Evolutionary conservation across 2,329 filamentous ascomycete genomes (phyloP).

Genomic region (Thielaviopsis punctulata): DNA sequence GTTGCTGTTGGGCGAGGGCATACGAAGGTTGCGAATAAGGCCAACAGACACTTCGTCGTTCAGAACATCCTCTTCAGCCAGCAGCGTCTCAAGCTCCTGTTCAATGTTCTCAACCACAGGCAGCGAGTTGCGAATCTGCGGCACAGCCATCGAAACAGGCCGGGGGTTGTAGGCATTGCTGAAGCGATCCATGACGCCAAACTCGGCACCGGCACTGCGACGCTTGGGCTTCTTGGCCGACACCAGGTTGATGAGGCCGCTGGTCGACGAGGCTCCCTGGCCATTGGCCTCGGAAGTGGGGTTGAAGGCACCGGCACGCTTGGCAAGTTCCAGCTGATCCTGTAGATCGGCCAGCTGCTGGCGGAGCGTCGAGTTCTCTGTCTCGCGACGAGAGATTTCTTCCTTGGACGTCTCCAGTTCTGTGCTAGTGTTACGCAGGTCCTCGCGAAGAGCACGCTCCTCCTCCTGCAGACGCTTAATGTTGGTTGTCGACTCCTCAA

Average conservation of each 20-base stretch:
- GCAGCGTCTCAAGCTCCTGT: constrained; percentile 79
- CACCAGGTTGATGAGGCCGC: constrained; percentile 87
- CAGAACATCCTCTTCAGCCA: constrained; percentile 86
- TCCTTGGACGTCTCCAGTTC: constrained; percentile 69
- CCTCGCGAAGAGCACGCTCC: constrained; percentile 70
- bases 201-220: constrained; percentile 76
- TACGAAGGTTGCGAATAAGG: constrained; percentile 90
- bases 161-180: constrained; percentile 85
- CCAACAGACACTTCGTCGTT: constrained; percentile 97
- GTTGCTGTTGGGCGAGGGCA: constrained; percentile 70
- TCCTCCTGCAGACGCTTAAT: constrained; percentile 92
- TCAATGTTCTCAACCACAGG: constrained; percentile 81
- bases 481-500: constrained; percentile 77
- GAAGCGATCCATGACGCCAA: constrained; percentile 73
- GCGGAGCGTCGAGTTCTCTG: constrained; percentile 68
- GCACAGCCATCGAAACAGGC: constrained; percentile 88
- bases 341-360: constrained; percentile 82
- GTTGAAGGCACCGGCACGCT: constrained; percentile 49
- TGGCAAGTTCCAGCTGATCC: constrained; percentile 80
- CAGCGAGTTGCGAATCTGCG: constrained; percentile 28
- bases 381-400: constrained; percentile 59
- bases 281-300: constrained; percentile 41
- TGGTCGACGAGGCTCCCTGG: constrained; percentile 31
- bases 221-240: constrained; percentile 95
- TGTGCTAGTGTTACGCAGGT: constrained; percentile 57